phyloP scores from a whole-genome alignment of 306 rosid species.

The Abrus precatorius region DNA sequence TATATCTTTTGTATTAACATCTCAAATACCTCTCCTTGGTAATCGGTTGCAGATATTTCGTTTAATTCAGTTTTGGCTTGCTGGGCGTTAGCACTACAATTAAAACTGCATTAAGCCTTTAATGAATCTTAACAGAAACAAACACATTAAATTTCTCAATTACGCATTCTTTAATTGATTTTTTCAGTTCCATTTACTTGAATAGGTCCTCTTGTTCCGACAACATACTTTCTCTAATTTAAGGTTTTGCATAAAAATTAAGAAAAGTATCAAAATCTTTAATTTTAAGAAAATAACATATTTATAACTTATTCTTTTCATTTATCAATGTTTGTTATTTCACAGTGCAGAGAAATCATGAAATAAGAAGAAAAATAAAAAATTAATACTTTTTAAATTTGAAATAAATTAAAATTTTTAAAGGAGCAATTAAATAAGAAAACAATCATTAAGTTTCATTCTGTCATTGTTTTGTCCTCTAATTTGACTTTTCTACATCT shows the following conservation, averaged over 20 bases:
- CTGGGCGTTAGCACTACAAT: slow-evolving; percentile 8
- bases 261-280: not conserved
- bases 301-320: not conserved
- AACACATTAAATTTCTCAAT: not conserved
- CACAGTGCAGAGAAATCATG: not conserved
- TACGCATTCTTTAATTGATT: slow-evolving; percentile 3
- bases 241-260: not conserved
- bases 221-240: not conserved
- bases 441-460: not conserved
- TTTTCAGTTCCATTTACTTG: slow-evolving; percentile 1
- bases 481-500: not conserved
- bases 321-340: not conserved
- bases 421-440: not conserved
- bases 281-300: not conserved
- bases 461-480: not conserved
- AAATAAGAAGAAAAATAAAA: not conserved
- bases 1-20: not conserved
- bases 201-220: not conserved
- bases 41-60: not conserved
- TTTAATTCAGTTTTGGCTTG: slow-evolving; percentile 17
- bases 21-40: not conserved
- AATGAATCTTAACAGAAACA: slow-evolving; percentile 26
- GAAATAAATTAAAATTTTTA: not conserved
- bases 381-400: not conserved
- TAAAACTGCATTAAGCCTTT: slow-evolving; percentile 6